Percentiles rank a stretch among this genome's conserved stretches.
phyloP scores from a whole-genome alignment of 225 moss, liverwort and hornwort genomes.

The Antitrichia curtipendula region DNA sequence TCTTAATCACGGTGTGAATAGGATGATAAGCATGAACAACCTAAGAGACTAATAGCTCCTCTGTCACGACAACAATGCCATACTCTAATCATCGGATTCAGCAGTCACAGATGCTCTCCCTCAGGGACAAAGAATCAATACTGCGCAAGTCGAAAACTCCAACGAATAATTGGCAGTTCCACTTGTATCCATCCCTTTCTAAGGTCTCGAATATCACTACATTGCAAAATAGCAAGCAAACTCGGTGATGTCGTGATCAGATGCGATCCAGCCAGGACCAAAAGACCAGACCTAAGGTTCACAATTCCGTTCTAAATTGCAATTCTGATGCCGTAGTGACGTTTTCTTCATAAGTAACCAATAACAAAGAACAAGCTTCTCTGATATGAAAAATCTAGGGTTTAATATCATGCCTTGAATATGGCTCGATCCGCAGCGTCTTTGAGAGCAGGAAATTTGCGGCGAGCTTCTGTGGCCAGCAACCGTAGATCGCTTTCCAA shows the following conservation, averaged over 20 bases:
- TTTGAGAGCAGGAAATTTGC: constrained; percentile 79
- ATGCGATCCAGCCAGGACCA: not conserved
- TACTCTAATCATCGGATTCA: not conserved
- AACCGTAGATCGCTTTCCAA: constrained; percentile 92
- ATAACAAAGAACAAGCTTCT: not conserved
- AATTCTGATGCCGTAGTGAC: not conserved
- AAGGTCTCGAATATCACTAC: not conserved
- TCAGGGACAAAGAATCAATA: not conserved
- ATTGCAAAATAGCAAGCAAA: not conserved
- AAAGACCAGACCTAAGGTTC: not conserved
- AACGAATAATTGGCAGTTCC: not conserved
- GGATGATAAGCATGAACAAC: not conserved
- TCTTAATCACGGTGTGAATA: not conserved
- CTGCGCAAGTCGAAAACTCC: not conserved
- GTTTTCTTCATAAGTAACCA: not conserved
- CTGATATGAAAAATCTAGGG: not conserved
- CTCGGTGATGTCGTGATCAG: not conserved
- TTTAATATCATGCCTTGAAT: constrained; percentile 40
- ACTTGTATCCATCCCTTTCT: not conserved
- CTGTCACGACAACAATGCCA: not conserved
- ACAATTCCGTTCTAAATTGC: not conserved
- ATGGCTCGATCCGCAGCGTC: constrained; percentile 95
- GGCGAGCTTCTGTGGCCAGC: constrained; percentile 81
- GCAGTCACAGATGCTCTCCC: not conserved
- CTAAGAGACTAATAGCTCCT: not conserved